A percentile compares a stretch with the other conserved stretches of the same genome.
These are phyloP conservation scores for Aspergillus ochraceus DNA, from an alignment of 2,329 filamentous ascomycete species.

Conservation along the genomic window DNA sequence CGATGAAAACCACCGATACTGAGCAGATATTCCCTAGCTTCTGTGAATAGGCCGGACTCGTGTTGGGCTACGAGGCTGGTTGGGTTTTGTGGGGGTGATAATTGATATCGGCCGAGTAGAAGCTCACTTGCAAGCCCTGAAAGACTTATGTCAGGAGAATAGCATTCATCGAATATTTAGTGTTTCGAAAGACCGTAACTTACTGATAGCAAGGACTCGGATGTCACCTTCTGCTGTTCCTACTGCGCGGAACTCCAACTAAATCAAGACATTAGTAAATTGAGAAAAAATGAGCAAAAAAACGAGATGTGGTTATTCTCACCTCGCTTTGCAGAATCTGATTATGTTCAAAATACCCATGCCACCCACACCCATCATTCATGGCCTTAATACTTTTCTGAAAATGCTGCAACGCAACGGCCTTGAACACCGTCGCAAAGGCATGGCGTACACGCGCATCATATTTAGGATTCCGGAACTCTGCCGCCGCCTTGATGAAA, in stretches of 20 bases:
- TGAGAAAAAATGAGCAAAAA: too few species aligned
- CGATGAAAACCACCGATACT: constrained; percentile 11
- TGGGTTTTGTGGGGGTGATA: constrained; percentile 16
- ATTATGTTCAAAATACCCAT: constrained; percentile 14
- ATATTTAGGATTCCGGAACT: not conserved
- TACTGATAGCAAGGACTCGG: constrained; percentile 20
- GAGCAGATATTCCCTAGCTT: constrained; percentile 6
- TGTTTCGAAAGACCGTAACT: not conserved
- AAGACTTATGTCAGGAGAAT: not conserved
- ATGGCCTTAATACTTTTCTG: constrained; percentile 11
- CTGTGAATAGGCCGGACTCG: constrained; percentile 18
- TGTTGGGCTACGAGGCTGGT: constrained; percentile 17
- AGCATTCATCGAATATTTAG: not conserved
- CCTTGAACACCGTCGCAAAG: constrained; percentile 15
- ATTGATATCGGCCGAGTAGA: constrained; percentile 23
- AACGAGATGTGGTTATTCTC: not conserved
- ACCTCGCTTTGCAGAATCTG: not conserved
- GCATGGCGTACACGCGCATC: constrained; percentile 3
- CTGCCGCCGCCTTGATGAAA: not conserved
- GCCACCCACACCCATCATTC: constrained; percentile 16
- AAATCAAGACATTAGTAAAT: not conserved
- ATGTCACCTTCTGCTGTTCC: not conserved
- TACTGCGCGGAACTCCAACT: not conserved
- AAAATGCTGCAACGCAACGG: constrained; percentile 4
- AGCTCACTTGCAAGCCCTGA: constrained; percentile 28